phyloP scores from a whole-genome alignment of 2,329 filamentous ascomycete genomes.

The Bipolaris cookei region DNA sequence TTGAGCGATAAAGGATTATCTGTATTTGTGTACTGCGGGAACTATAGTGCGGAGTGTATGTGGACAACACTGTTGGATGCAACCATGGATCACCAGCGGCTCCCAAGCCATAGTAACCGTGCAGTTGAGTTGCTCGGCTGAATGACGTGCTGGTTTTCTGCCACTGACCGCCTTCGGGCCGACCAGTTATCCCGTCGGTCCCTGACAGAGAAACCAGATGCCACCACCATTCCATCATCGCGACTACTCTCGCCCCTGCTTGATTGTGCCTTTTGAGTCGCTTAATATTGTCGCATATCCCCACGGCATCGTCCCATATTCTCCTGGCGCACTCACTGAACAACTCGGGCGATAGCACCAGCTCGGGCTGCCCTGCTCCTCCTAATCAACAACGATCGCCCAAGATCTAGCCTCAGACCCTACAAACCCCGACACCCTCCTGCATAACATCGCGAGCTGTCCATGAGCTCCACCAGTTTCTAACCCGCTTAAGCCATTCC shows the following conservation, averaged over 20 bases:
- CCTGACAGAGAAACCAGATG: conserved; percentile 22
- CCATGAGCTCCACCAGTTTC: conserved; percentile 27
- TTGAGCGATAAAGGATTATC: no score
- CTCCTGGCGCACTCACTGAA: conserved; percentile 22
- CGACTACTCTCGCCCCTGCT: conserved; percentile 8
- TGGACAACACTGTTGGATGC: not conserved
- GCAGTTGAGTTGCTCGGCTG: conserved; percentile 1
- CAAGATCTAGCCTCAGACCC: conserved; percentile 21
- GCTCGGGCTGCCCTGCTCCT: conserved; percentile 34
- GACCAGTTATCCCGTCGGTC: conserved; percentile 16
- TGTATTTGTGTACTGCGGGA: not conserved
- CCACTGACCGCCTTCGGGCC: conserved; percentile 21
- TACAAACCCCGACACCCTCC: conserved; percentile 20
- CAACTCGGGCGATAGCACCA: conserved; percentile 22
- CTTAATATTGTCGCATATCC: conserved; percentile 26
- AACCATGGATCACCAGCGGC: not conserved
- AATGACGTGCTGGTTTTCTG: conserved; percentile 25
- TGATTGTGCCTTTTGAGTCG: conserved; percentile 23
- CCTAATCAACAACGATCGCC: conserved; percentile 32
- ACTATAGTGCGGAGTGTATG: not conserved
- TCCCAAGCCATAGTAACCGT: not conserved
- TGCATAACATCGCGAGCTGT: conserved; percentile 19
- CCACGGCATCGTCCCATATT: conserved; percentile 14
- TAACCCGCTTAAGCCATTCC: conserved; percentile 15
- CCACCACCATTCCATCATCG: conserved; percentile 25